These are phyloP conservation scores for Lathyrus sativus DNA, from an alignment of 306 rosid genomes.

Conservation along the genomic window DNA sequence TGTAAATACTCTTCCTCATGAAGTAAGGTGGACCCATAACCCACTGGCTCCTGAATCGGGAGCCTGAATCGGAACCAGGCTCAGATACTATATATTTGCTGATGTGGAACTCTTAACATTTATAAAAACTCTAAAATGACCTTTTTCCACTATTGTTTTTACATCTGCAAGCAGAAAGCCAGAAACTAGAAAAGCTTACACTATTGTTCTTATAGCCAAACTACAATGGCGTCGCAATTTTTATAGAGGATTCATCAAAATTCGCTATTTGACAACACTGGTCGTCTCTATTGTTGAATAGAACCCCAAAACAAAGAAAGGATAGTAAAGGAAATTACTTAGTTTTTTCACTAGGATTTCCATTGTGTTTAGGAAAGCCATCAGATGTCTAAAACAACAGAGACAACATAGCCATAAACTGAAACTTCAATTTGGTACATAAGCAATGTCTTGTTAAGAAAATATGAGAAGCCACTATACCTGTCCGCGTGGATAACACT, in stretches of 20 bases:
- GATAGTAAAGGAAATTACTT: background rate
- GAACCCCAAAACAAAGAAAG: constrained; percentile 18
- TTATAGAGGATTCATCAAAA: background rate
- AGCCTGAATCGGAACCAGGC: too few species aligned
- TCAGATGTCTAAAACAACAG: constrained; percentile 8
- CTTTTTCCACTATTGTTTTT: background rate
- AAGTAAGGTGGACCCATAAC: too few species aligned
- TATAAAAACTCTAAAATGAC: too few species aligned
- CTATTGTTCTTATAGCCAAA: background rate
- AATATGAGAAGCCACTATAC: constrained; percentile 44
- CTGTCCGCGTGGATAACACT: constrained; percentile 73
- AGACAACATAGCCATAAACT: background rate
- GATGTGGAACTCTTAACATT: too few species aligned
- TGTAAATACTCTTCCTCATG: too few species aligned
- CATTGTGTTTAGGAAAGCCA: constrained; percentile 10
- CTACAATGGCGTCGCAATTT: background rate
- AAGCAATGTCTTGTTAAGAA: constrained; percentile 20
- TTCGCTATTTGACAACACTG: background rate
- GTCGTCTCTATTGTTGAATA: background rate
- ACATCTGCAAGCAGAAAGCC: background rate
- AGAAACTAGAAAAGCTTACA: background rate
- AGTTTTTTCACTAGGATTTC: background rate
- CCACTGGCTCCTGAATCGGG: too few species aligned
- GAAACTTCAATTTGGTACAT: constrained; percentile 5
- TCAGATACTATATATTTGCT: too few species aligned